phyloP scores from a whole-genome alignment of 345 rosid species.

The Iberis pinnata region DNA sequence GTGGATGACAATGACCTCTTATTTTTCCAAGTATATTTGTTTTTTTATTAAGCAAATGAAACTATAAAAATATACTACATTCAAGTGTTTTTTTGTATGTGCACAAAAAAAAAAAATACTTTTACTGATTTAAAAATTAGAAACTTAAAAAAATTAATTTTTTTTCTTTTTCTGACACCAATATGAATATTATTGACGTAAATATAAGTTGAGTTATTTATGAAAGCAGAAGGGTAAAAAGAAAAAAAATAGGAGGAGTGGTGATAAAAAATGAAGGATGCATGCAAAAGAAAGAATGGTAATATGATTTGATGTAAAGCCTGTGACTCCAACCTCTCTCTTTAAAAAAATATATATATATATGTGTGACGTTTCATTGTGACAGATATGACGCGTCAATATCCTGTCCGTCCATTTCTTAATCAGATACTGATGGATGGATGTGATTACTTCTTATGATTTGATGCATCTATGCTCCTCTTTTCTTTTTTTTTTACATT shows the following conservation, averaged over 20 bases:
- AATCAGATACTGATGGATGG: constrained; percentile 16
- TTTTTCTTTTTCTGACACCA: too few relatives aligned
- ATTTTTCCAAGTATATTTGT: background rate
- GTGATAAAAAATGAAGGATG: constrained; percentile 18
- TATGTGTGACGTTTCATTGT: constrained; percentile 18
- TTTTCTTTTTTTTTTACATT: background rate
- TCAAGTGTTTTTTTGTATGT: too few relatives aligned
- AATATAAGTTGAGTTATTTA: constrained; percentile 11
- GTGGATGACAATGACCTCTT: constrained; percentile 14
- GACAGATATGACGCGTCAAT: constrained; percentile 26
- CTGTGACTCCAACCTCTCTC: constrained; percentile 6
- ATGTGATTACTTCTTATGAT: constrained; percentile 29
- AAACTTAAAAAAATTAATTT: too few relatives aligned
- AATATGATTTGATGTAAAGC: constrained; percentile 35
- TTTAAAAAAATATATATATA: background rate
- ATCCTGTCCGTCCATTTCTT: constrained; percentile 25
- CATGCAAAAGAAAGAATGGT: constrained; percentile 27
- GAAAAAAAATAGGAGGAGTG: constrained; percentile 16
- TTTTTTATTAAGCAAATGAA: background rate
- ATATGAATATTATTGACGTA: too few relatives aligned
- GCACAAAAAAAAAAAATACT: too few relatives aligned
- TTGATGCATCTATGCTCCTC: constrained; percentile 29
- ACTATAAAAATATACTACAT: background rate
- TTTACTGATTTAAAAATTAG: too few relatives aligned
- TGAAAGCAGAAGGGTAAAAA: constrained; percentile 21